These are phyloP conservation scores for Solidago caesia DNA, from an alignment of 129 eudicot species.

Conservation along the genomic window DNA sequence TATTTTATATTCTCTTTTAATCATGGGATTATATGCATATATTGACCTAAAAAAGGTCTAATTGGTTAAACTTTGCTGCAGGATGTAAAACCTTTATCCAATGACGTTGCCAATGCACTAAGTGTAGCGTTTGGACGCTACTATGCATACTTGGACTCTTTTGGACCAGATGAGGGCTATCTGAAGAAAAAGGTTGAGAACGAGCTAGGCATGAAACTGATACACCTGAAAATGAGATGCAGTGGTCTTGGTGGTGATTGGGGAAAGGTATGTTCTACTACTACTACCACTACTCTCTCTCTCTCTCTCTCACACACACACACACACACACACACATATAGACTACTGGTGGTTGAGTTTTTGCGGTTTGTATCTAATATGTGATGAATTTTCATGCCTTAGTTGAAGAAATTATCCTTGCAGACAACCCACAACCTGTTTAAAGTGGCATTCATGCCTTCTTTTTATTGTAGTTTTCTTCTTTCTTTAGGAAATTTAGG, in stretches of 20 bases:
- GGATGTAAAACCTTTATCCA: slow-evolving; percentile 75
- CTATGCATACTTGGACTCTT: slow-evolving; percentile 69
- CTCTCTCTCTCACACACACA: background rate
- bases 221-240: slow-evolving; percentile 90
- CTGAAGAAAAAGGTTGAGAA: slow-evolving; percentile 86
- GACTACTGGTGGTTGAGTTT: background rate
- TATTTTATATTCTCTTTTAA: background rate
- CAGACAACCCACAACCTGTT: slow-evolving; percentile 11
- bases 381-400: slow-evolving; percentile 10
- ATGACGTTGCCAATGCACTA: slow-evolving; percentile 56
- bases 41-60: background rate
- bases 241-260: slow-evolving; percentile 83
- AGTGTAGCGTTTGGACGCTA: slow-evolving; percentile 60
- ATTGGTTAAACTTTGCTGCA: slow-evolving; percentile 33
- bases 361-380: slow-evolving; percentile 8
- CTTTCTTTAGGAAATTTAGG: background rate
- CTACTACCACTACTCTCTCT: background rate
- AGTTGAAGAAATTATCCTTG: slow-evolving; percentile 15
- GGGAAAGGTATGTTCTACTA: slow-evolving; percentile 72
- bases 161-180: slow-evolving; percentile 82
- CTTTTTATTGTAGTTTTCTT: background rate
- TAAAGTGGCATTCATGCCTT: background rate
- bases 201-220: slow-evolving; percentile 78
- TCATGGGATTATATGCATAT: background rate
- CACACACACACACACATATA: background rate